Evolutionary conservation across 2,329 filamentous ascomycete species (phyloP).

Genomic region (Penicillium glabrum): DNA sequence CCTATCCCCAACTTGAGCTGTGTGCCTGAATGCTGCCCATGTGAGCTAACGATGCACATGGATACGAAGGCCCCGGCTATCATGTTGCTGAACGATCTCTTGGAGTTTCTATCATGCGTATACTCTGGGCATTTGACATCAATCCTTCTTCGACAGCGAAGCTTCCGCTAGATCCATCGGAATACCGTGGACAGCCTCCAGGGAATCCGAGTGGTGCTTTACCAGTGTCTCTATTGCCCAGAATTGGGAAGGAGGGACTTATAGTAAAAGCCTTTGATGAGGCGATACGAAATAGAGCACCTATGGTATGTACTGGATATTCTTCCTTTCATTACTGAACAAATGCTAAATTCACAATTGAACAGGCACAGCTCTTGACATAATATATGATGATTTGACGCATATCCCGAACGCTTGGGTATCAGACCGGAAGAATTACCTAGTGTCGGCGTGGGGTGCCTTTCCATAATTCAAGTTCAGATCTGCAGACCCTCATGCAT

Average conservation of each 20-base stretch:
- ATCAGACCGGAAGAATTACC: no score
- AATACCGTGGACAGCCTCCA: background rate
- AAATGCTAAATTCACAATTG: background rate
- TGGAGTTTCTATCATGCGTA: background rate
- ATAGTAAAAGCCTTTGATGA: background rate
- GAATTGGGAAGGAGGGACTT: background rate
- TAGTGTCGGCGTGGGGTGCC: no score
- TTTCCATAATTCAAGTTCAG: no score
- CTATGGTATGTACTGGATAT: background rate
- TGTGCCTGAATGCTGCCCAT: background rate
- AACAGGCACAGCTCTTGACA: background rate
- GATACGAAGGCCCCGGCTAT: background rate
- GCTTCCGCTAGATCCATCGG: background rate
- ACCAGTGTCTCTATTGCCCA: background rate
- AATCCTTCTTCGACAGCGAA: background rate
- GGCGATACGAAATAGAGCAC: background rate
- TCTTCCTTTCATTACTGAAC: no score
- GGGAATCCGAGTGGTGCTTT: background rate
- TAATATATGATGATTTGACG: no score
- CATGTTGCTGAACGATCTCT: background rate
- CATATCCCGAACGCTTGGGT: no score
- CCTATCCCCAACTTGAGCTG: no score
- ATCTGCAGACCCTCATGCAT: no score
- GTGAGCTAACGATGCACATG: background rate
- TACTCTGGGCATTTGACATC: background rate